Conservation (phyloP, 164 flowering plant species). For the Vitis cinerea region DNA sequence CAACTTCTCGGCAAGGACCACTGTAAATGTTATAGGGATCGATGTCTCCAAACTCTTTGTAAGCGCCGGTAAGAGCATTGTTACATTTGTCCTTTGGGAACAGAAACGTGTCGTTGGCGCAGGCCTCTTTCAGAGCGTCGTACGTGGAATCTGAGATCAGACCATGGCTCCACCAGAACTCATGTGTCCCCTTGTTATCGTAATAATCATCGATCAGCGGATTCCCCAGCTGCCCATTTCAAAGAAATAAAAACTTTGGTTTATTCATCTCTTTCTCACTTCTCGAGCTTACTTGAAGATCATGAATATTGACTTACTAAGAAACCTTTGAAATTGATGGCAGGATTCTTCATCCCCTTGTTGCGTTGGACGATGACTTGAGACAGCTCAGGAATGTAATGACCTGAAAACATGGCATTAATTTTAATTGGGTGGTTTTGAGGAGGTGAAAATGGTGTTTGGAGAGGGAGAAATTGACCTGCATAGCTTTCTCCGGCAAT, state of each 20-base stretch:
- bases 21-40: constrained; percentile 28
- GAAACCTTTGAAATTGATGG: constrained; percentile 31
- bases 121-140: constrained; percentile 7
- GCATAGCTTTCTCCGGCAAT: constrained; percentile 56
- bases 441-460: neutral
- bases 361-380: constrained; percentile 14
- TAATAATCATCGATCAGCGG: constrained; percentile 26
- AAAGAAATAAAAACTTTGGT: neutral
- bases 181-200: constrained; percentile 27
- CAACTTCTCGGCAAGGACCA: constrained; percentile 9
- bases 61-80: constrained; percentile 12
- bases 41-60: constrained; percentile 19
- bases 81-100: constrained; percentile 18
- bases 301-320: constrained; percentile 18
- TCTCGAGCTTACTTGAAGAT: no score
- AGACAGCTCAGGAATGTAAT: constrained; percentile 34
- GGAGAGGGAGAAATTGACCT: constrained; percentile 17
- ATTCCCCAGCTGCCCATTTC: constrained; percentile 30
- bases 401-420: constrained; percentile 17
- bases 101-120: constrained; percentile 9
- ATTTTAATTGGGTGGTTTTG: neutral
- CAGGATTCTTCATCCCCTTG: constrained; percentile 25
- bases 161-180: constrained; percentile 39
- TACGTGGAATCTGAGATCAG: constrained; percentile 33
- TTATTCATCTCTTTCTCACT: neutral